Evolutionary conservation across 148 eudicot species (phyloP).

Genomic region (Cornus controversa): DNA sequence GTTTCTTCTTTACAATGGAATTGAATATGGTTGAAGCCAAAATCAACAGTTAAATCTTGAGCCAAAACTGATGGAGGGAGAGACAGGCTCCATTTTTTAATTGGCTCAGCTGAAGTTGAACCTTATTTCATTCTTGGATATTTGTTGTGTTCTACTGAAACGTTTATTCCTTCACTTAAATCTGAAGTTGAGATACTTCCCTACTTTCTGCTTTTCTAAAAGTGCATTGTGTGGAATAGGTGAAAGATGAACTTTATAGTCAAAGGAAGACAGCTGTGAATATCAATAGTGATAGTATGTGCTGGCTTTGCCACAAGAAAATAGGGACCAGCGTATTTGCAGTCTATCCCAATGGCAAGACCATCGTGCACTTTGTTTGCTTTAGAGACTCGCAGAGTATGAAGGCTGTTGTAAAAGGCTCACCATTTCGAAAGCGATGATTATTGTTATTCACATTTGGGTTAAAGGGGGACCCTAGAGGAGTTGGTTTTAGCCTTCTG

Average conservation of each 20-base stretch:
- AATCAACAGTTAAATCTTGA: too few relatives aligned
- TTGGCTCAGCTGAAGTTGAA: too few relatives aligned
- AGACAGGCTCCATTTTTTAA: too few relatives aligned
- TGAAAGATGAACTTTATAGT: constrained; percentile 85
- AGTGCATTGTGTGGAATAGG: constrained; percentile 37
- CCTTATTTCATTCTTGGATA: not conserved
- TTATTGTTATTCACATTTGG: not conserved
- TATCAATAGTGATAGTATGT: constrained; percentile 78
- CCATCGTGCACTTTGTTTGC: constrained; percentile 95
- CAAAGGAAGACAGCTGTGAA: constrained; percentile 83
- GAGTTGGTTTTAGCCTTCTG: not conserved
- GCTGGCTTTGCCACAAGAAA: constrained; percentile 94
- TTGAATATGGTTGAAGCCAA: too few relatives aligned
- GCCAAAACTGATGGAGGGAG: too few relatives aligned
- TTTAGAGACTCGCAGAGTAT: constrained; percentile 92
- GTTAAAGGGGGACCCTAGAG: not conserved
- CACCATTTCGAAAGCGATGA: constrained; percentile 52
- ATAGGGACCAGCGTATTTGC: constrained; percentile 98
- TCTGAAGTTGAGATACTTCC: constrained; percentile 3
- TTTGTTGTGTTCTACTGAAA: not conserved
- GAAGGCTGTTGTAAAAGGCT: constrained; percentile 74
- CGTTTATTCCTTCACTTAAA: constrained; percentile 1
- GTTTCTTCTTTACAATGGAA: not conserved
- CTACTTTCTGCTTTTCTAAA: not conserved
- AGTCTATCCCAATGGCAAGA: constrained; percentile 91